Evolutionary conservation across 106 monocot species (phyloP), one percentile per base, ranked within the genome.

Genomic region (Dendrobium chrysotoxum): DNA sequence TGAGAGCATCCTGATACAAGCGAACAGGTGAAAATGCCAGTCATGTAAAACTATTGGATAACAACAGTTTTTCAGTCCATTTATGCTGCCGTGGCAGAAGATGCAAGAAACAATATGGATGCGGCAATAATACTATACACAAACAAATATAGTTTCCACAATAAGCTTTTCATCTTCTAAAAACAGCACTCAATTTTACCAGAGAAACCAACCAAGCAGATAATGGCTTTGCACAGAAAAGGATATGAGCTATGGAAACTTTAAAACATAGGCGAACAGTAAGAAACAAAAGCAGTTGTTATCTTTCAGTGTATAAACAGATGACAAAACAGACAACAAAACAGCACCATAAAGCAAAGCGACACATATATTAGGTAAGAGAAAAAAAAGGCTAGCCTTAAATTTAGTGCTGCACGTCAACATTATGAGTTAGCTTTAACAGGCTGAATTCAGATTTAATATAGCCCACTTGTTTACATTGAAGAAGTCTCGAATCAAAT

Each of bases 1-100:
- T 71, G 95, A 96, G 67, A 96, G 89, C 95, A 93, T 96, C 83
- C 95, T 96, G 84, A 41, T 55, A 65, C 30, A 57, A 74, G 39
- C 38, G 17, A 75, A 61, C 26, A 8, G 53, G 53, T 79, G n/a
- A 72, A 5, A 11, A 78, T 50, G 1, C 0, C 21, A 42, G 35
- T 11, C 15, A 38, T 38, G 1, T 28, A 71, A 30, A 71, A 64
- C 25, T 64, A 23, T 64, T 10, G 25, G 26, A 64, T 65, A 65
- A 65, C 64, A 25, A 10, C n/a, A 26, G 7, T 23, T 64, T 23
- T 35, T 71, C 38, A 31, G 35, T 38, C 0, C 35, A 71, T n/a
- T n/a, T n/a, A n/a, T n/a, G n/a, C n/a, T n/a, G n/a, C n/a, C n/a
- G n/a, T n/a, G n/a, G n/a, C n/a, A n/a, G n/a, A n/a, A n/a, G n/a